Conservation (phyloP, 2,329 filamentous ascomycete species). For the Dactylonectria estremocensis region DNA sequence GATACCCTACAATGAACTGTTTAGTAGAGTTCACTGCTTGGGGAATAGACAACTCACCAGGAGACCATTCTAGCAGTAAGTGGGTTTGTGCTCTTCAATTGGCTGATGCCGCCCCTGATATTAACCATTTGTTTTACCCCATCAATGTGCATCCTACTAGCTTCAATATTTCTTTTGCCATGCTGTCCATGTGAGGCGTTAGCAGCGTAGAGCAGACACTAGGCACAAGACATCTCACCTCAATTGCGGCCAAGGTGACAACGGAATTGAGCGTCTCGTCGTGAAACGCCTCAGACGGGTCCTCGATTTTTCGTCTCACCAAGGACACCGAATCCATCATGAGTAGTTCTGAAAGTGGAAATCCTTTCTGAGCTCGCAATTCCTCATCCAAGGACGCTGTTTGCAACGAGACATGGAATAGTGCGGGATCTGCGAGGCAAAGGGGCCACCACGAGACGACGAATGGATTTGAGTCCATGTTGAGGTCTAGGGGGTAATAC, state of each 20-base stretch:
- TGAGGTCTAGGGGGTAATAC: constrained; percentile 71
- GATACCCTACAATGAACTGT: constrained; percentile 63
- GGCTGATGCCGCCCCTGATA: constrained; percentile 66
- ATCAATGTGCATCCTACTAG: constrained; percentile 64
- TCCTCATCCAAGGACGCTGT: constrained; percentile 72
- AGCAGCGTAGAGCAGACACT: neutral
- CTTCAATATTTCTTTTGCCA: constrained; percentile 66
- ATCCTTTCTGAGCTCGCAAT: constrained; percentile 65
- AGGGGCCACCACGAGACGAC: constrained; percentile 73
- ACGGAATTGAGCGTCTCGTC: constrained; percentile 71
- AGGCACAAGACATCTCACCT: constrained; percentile 56
- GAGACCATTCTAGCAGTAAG: constrained; percentile 69
- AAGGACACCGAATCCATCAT: constrained; percentile 71
- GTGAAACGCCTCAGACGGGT: constrained; percentile 63
- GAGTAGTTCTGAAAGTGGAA: constrained; percentile 67
- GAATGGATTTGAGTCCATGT: constrained; percentile 69
- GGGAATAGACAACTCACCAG: constrained; percentile 59
- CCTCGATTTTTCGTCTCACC: constrained; percentile 64
- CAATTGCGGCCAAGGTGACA: constrained; percentile 71
- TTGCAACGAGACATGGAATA: constrained; percentile 73
- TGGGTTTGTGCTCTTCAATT: constrained; percentile 64
- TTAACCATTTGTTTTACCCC: constrained; percentile 65
- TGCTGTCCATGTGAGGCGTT: constrained; percentile 52
- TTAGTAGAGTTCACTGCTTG: constrained; percentile 5
- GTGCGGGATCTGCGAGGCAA: constrained; percentile 67